Evolutionary conservation across 2,329 filamentous ascomycete species (phyloP), one percentile per base, ranked within the genome.

Genomic region (Trichoderma hamatum): DNA sequence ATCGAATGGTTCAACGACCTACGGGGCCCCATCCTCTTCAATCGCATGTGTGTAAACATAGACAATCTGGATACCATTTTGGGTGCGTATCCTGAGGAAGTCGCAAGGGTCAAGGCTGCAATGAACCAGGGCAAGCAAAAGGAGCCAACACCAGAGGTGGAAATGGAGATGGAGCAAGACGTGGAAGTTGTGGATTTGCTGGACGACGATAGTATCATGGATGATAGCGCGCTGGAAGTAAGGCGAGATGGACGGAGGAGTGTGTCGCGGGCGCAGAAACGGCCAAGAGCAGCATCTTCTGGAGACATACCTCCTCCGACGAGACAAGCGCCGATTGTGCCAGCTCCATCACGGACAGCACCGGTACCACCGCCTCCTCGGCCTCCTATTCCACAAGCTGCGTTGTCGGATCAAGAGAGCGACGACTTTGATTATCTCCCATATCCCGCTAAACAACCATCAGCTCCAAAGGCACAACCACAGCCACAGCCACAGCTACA

Each of bases 1-100:
- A 74, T 83, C 3, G 74, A 83, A 30, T 87, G 82, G 80, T 84
- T 75, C 72, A 81, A 78, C 56, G 74, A 73, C 26, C 72, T 76
- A 1, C 69, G 71, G 1, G 76, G 75, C 3, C 72, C 56, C 7
- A 76, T 78, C 1, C 43, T 76, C 0, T 83, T 76, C 71, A 74
- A 67, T 7, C 70, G 72, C 19, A 74, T 76, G 60, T 70, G 83
- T 30, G 75, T 85, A 11, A 79, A 75, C 3, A 77, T 73, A 34
- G 69, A 72, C 13, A 83, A 80, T 52, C 70, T 84, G 5, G 72
- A 75, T 1, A 72, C 72, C 13, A 77, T 83, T 6, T 72, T 81
- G 13, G 70, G 73, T 1, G 72, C 71, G 3, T 82, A 83, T 36
- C 74, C 77, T 0, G 72, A 77, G 2, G 76, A 81, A 58, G 77